Percentiles rank a stretch among this genome's conserved stretches.
Conservation (phyloP, 2,329 filamentous ascomycete species). For the Bertia moriformis region DNA sequence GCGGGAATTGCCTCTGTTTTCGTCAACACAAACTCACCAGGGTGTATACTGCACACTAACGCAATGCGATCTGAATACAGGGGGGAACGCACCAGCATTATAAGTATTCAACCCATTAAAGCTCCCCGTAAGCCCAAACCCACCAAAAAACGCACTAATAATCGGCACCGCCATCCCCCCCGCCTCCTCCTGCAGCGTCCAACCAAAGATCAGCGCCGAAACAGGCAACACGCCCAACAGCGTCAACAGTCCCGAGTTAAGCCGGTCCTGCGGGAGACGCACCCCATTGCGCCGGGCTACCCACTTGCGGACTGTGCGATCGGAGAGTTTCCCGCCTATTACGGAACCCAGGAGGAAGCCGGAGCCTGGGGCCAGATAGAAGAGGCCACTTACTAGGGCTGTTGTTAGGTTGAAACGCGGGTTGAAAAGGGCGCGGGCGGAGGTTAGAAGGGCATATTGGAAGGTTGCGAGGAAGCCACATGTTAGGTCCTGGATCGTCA, state of each 20-base stretch:
- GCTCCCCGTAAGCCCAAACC: constrained; percentile 4
- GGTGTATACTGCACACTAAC: constrained; percentile 3
- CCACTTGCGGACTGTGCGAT: constrained; percentile 49
- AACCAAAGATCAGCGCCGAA: constrained; percentile 55
- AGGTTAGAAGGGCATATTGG: constrained; percentile 46
- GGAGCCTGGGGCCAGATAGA: constrained; percentile 60
- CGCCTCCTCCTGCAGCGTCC: constrained; percentile 37
- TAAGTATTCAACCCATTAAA: constrained; percentile 7
- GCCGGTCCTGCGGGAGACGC: constrained; percentile 54
- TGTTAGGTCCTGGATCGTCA: constrained; percentile 22
- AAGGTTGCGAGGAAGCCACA: constrained; percentile 25
- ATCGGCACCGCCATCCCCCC: constrained; percentile 31
- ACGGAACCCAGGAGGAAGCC: constrained; percentile 59
- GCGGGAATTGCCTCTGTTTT: constrained; percentile 10
- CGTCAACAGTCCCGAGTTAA: constrained; percentile 42
- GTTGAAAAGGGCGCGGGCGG: constrained; percentile 60
- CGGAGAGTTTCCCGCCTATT: constrained; percentile 58
- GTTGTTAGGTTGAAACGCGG: constrained; percentile 55
- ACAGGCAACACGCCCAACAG: constrained; percentile 41
- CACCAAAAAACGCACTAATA: constrained; percentile 4
- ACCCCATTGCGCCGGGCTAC: constrained; percentile 40
- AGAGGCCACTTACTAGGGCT: constrained; percentile 54
- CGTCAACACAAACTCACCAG: too few species aligned
- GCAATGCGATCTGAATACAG: background rate
- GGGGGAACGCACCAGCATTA: constrained; percentile 2